A percentile compares a stretch with the other conserved stretches of the same genome.
Evolutionary conservation across 805 yeast genomes (phyloP).

Genomic region (Tetrapisispora fleetii): DNA sequence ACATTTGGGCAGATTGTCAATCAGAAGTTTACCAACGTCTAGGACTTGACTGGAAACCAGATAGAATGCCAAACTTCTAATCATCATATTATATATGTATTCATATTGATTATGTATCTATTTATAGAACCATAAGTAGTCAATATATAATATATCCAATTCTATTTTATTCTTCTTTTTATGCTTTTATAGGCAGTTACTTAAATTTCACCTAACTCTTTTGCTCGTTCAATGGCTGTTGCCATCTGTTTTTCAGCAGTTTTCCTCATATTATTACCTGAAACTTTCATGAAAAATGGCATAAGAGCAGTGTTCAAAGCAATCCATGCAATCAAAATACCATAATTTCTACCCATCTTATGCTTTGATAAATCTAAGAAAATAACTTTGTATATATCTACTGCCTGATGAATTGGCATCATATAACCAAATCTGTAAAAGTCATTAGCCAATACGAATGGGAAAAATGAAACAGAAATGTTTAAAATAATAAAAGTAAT

Average conservation of each 20-base stretch:
- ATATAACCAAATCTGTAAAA: conserved; percentile 58
- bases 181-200: background rate
- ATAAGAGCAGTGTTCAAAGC: conserved; percentile 37
- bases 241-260: conserved; percentile 20
- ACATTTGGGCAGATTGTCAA: conserved; percentile 59
- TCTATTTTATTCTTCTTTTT: background rate
- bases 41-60: conserved; percentile 6
- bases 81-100: background rate
- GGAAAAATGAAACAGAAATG: conserved; percentile 58
- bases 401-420: conserved; percentile 58
- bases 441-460: conserved; percentile 45
- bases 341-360: conserved; percentile 49
- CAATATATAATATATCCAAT: background rate
- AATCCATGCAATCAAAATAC: conserved; percentile 51
- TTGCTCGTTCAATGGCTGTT: background rate
- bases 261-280: conserved; percentile 31
- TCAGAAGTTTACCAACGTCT: conserved; percentile 45
- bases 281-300: conserved; percentile 38
- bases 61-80: background rate
- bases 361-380: conserved; percentile 49
- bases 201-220: conserved; percentile 1
- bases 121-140: background rate
- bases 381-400: conserved; percentile 50
- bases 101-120: background rate
- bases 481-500: conserved; percentile 59